Percentiles rank a stretch among this genome's conserved stretches.
Conservation (phyloP, 805 yeast genomes). For the Deakozyma indianensis region DNA sequence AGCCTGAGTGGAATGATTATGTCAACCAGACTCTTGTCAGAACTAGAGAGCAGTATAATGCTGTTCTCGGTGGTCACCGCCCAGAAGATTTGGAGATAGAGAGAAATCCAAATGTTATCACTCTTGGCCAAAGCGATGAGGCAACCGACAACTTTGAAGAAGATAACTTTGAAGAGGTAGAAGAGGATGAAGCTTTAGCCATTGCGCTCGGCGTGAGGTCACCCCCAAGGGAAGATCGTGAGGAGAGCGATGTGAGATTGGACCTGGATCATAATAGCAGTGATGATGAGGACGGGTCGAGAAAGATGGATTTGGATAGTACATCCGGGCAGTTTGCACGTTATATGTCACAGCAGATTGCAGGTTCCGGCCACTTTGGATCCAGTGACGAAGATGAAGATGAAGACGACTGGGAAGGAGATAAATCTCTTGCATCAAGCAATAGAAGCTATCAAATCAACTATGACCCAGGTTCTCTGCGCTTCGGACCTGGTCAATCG, state of each 20-base stretch:
- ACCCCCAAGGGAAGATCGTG: slow-evolving; percentile 2
- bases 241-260: slow-evolving; percentile 12
- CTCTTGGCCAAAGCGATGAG: slow-evolving; percentile 19
- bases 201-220: slow-evolving; percentile 6
- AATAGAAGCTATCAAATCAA: slow-evolving; percentile 2
- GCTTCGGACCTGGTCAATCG: slow-evolving; percentile 1
- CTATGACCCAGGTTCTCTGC: background rate
- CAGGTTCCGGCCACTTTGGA: slow-evolving; percentile 36
- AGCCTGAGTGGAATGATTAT: slow-evolving; percentile 64
- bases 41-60: slow-evolving; percentile 86
- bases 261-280: slow-evolving; percentile 14
- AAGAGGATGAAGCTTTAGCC: slow-evolving; percentile 15
- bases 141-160: slow-evolving; percentile 24
- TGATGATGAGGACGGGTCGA: slow-evolving; percentile 12
- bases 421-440: slow-evolving; percentile 9
- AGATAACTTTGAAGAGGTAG: slow-evolving; percentile 22
- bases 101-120: slow-evolving; percentile 18
- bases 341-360: slow-evolving; percentile 64
- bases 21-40: slow-evolving; percentile 73
- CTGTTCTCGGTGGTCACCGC: slow-evolving; percentile 73
- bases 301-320: slow-evolving; percentile 8
- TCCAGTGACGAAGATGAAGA: slow-evolving; percentile 45
- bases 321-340: slow-evolving; percentile 41
- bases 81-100: slow-evolving; percentile 25
- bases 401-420: slow-evolving; percentile 28